Conservation (phyloP, 345 rosid genomes). For the Eucalyptus pauciflora region DNA sequence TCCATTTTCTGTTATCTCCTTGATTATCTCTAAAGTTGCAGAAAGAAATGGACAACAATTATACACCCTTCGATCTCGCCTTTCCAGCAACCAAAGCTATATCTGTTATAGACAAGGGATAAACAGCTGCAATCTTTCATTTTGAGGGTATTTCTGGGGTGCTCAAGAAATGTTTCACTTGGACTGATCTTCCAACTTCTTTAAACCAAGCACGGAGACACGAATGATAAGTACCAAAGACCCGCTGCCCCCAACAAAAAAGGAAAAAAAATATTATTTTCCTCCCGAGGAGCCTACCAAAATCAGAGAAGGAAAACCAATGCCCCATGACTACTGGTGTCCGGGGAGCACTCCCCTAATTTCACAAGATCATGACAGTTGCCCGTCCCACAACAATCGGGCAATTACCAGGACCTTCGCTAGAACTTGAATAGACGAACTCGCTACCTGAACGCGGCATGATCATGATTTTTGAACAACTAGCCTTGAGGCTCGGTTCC, state of each 20-base stretch:
- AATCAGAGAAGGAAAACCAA: neutral
- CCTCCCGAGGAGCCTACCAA: neutral
- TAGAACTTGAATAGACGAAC: neutral
- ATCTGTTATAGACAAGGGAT: neutral
- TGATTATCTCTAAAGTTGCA: neutral
- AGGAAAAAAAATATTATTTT: neutral
- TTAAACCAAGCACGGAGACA: neutral
- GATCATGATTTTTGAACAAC: neutral
- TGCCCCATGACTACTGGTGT: neutral
- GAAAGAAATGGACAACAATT: neutral
- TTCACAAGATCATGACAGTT: neutral
- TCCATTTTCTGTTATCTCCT: neutral
- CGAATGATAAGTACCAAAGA: neutral
- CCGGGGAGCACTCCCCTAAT: neutral
- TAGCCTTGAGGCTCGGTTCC: neutral
- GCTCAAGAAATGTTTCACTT: neutral
- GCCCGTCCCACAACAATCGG: neutral
- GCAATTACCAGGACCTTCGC: neutral
- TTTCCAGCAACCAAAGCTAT: neutral
- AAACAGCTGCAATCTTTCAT: neutral
- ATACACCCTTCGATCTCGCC: neutral
- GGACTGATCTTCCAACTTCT: neutral
- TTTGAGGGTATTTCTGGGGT: neutral
- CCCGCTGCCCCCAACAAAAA: neutral
- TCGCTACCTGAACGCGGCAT: neutral